These are phyloP conservation scores for Cymbopogon citratus DNA, from an alignment of 176 grass and related monocot genomes.

Conservation along the genomic window DNA sequence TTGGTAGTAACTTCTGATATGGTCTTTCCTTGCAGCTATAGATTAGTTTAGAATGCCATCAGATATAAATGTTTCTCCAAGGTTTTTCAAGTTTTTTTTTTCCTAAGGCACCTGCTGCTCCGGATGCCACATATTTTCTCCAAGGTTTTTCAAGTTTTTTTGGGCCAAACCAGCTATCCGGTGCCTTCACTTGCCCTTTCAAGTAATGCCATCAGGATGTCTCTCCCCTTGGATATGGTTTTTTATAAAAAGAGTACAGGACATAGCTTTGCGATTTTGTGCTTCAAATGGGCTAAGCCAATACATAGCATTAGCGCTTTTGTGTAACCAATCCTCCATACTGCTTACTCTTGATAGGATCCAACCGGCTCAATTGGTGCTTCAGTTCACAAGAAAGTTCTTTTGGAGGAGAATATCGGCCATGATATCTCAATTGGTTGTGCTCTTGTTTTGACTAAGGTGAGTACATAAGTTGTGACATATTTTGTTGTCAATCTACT, in stretches of 20 bases:
- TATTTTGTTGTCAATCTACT: neutral
- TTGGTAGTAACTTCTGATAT: neutral
- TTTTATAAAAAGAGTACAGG: neutral
- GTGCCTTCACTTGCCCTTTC: neutral
- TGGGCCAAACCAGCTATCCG: neutral
- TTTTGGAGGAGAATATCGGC: conserved; percentile 18
- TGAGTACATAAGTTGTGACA: neutral
- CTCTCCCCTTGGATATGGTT: neutral
- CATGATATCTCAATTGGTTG: conserved; percentile 41
- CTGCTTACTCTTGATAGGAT: conserved; percentile 35
- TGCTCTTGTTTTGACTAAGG: conserved; percentile 47
- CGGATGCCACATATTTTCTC: neutral
- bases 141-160: neutral
- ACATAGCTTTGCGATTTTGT: neutral
- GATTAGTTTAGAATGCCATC: neutral
- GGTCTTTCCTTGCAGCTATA: neutral
- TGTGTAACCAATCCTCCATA: neutral
- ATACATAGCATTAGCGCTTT: neutral
- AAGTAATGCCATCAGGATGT: neutral
- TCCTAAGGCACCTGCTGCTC: too few species aligned
- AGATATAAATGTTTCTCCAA: too few species aligned
- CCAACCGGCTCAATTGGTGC: conserved; percentile 33
- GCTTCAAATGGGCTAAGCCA: neutral
- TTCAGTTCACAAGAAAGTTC: conserved; percentile 41
- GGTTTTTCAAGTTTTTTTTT: neutral